Conservation (phyloP, 768 basidiomycete species). For the Rhodotorula kratochvilovae region DNA sequence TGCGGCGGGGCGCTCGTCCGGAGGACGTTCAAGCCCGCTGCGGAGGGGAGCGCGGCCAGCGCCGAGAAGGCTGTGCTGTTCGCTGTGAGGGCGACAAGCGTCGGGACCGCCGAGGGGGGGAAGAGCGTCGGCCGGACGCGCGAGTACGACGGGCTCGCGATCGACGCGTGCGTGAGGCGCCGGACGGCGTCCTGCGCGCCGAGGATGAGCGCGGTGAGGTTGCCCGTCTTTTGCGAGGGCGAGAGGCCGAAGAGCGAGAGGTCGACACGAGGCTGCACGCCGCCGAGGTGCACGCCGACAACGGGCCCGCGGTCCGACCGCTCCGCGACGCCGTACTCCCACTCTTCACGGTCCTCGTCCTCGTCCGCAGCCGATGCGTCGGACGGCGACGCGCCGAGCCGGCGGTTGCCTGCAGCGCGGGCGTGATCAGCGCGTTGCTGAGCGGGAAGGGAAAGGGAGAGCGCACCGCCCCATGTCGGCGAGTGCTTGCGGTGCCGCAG, state of each 20-base stretch:
- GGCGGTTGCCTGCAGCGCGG: slow-evolving; percentile 3
- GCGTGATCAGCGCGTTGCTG: no score
- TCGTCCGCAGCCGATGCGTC: background rate
- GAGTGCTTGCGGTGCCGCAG: slow-evolving; percentile 34
- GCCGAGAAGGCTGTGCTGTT: slow-evolving; percentile 1
- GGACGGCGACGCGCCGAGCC: background rate
- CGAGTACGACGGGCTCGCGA: slow-evolving; percentile 27
- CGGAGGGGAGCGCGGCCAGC: background rate
- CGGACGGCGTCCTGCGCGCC: slow-evolving; percentile 12
- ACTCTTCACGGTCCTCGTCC: slow-evolving; percentile 16
- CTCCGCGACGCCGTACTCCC: slow-evolving; percentile 23
- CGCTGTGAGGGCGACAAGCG: slow-evolving; percentile 28
- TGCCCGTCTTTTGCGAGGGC: background rate
- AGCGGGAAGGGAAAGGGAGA: background rate
- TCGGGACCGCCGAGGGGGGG: slow-evolving; percentile 9
- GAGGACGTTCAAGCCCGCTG: background rate
- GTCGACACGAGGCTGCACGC: background rate
- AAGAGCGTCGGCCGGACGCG: slow-evolving; percentile 28
- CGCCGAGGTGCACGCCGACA: slow-evolving; percentile 25
- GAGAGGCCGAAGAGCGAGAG: slow-evolving; percentile 6
- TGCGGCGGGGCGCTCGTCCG: slow-evolving; percentile 2
- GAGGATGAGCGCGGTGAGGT: slow-evolving; percentile 4
- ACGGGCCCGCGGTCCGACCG: slow-evolving; percentile 34
- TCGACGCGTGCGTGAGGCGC: slow-evolving; percentile 25
- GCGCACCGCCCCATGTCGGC: slow-evolving; percentile 33